phyloP scores from a whole-genome alignment of 1,139 yeast genomes.

The Hemisphaericaspora xylofermentans region DNA sequence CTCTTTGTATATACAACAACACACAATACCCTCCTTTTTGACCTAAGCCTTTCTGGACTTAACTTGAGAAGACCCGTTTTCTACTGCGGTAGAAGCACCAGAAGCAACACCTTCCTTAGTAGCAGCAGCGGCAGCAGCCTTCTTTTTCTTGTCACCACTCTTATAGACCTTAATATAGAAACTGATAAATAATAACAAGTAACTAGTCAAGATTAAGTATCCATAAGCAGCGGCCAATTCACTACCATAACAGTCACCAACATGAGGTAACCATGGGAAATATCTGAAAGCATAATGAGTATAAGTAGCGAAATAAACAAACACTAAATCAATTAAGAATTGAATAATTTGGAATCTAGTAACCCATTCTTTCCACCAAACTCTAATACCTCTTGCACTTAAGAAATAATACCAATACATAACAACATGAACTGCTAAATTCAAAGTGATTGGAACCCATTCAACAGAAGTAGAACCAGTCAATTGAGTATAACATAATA shows the following conservation, averaged over 20 bases:
- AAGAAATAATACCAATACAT: conserved; percentile 99
- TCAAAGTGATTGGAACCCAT: conserved; percentile 91
- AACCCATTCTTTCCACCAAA: conserved; percentile 99
- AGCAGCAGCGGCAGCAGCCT: conserved; percentile 8
- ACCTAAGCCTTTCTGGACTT: conserved; percentile 46
- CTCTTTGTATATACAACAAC: no score
- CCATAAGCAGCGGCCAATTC: conserved; percentile 92
- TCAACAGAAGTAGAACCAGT: conserved; percentile 88
- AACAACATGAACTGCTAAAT: conserved; percentile 90
- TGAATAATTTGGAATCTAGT: conserved; percentile 95
- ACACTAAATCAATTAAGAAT: conserved; percentile 83
- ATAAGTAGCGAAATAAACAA: conserved; percentile 91
- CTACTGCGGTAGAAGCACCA: conserved; percentile 15
- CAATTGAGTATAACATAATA: conserved; percentile 91
- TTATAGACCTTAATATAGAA: conserved; percentile 89
- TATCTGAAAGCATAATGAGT: conserved; percentile 66
- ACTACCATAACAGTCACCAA: conserved; percentile 89
- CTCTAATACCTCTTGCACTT: conserved; percentile 89
- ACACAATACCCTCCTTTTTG: background rate
- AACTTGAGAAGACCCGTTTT: conserved; percentile 24
- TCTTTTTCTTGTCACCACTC: conserved; percentile 27
- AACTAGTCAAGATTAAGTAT: conserved; percentile 83
- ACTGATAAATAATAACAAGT: conserved; percentile 86
- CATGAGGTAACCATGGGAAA: conserved; percentile 67
- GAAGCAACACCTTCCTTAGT: conserved; percentile 10